These are phyloP conservation scores for Rhizophagus clarus DNA, from an alignment of 192 early-diverging fungal species.

Conservation along the genomic window DNA sequence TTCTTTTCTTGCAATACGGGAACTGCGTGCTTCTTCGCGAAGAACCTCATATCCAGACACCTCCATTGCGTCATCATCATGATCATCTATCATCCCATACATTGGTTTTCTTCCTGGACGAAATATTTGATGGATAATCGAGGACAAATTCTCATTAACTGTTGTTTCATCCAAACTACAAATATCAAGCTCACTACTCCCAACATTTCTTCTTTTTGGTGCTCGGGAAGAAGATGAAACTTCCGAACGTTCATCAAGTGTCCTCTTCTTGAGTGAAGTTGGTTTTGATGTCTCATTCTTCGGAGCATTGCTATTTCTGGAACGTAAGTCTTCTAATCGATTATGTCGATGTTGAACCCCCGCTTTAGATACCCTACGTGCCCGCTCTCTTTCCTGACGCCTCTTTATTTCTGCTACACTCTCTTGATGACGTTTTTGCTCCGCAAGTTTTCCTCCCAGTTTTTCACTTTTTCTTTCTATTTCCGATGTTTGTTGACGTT, in stretches of 20 bases:
- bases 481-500: background rate
- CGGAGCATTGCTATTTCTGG: background rate
- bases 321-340: background rate
- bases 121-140: slow-evolving; percentile 2
- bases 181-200: background rate
- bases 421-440: background rate
- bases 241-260: background rate
- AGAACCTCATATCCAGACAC: background rate
- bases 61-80: slow-evolving; percentile 16
- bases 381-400: background rate
- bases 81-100: background rate
- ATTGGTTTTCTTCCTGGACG: background rate
- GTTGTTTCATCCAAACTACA: background rate
- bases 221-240: background rate
- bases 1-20: background rate
- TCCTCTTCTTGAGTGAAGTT: background rate
- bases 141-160: background rate
- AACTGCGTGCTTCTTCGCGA: background rate
- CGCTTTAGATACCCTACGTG: background rate
- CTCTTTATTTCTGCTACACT: background rate
- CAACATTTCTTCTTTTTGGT: background rate
- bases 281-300: background rate
- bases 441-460: background rate
- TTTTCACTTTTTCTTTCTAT: background rate
- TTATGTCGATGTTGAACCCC: background rate